Base-by-base conservation (phyloP, 176 grass and related monocot species). In the Dendrocalamus sinicus region DNA sequence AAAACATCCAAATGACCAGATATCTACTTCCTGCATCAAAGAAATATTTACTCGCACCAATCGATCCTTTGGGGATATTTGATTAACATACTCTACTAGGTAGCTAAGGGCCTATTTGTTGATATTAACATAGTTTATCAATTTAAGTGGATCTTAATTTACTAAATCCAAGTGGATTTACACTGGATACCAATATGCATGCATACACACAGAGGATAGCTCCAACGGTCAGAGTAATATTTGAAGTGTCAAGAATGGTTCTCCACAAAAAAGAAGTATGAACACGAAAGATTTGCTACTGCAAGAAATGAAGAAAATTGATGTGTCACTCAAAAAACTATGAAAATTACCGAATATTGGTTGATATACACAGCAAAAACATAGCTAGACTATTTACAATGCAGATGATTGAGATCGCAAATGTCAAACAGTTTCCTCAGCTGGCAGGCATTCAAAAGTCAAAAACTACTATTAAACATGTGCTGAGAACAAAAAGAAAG, bases 1-100 rank as follows among this genome's bases (percentile, higher is more conserved):
- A 84, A 99, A 90, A 70, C 96, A 99, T 22, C 96, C 96, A 60
- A 90, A 99, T 61, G 96, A 96, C 96, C 96, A 99, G 39, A 99
- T 89, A 92, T 99, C 96, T 44, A 94, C 92, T 85, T 99, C 93
- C 96, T 99, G 89, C 76, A 86, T 82, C 46, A 85, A 82, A 46
- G 12, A 74, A 60, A 80, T 59, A 82, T 70, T 61, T 59, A 37
- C 12, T 47, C 4, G 3, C 30, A 90, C 23, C 60, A 83, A 41
- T 28, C 12, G 10, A 5, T 22, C 35, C 53, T 50, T 76, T 11
- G 30, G 30, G 30, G 30, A 77, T 71, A 50, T 53, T 78, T 72
- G 30, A 47, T 23, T 66, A 76, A 55, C 44, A 45, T 66, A 89
- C 59, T 72, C 30, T 70, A 16, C 45, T 32, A 65, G 54, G 57